Evolutionary conservation across 805 yeast species (phyloP).

Genomic region (Ogataea minuta): DNA sequence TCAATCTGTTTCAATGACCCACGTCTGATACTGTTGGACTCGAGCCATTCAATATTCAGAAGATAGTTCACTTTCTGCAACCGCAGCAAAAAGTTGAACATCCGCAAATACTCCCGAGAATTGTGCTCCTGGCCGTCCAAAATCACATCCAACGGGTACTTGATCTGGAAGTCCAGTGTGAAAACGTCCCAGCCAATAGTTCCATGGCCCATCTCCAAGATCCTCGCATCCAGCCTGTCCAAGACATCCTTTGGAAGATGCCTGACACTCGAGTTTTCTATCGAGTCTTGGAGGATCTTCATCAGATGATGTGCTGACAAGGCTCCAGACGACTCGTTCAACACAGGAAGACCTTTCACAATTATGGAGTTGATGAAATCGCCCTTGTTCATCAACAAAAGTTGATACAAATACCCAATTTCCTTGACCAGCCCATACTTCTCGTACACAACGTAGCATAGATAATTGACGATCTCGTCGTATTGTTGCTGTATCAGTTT

Average conservation of each 20-base stretch:
- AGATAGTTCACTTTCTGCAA: constrained; percentile 59
- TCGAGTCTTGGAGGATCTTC: constrained; percentile 61
- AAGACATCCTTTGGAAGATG: constrained; percentile 40
- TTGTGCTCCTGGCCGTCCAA: constrained; percentile 46
- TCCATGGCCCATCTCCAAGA: constrained; percentile 70
- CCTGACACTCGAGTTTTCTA: constrained; percentile 50
- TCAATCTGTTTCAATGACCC: constrained; percentile 23
- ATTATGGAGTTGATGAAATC: constrained; percentile 75
- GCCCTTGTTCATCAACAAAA: constrained; percentile 71
- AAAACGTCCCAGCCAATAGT: constrained; percentile 88
- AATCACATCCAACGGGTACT: constrained; percentile 51
- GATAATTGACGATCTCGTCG: constrained; percentile 49
- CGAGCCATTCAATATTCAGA: constrained; percentile 49
- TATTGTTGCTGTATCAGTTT: constrained; percentile 43
- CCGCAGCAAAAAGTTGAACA: constrained; percentile 85
- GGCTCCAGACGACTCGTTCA: constrained; percentile 60
- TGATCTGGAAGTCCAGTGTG: constrained; percentile 70
- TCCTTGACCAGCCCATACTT: constrained; percentile 52
- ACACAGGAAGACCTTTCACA: constrained; percentile 47
- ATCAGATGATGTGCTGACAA: constrained; percentile 67
- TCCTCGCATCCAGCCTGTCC: constrained; percentile 73
- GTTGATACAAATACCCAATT: constrained; percentile 59
- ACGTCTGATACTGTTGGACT: constrained; percentile 33
- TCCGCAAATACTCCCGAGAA: constrained; percentile 63
- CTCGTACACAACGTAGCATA: constrained; percentile 47